Evolutionary conservation across 1,284 basidiomycete genomes (phyloP), one percentile per base, ranked within the genome.

Genomic region (Acaromyces ingoldii): DNA sequence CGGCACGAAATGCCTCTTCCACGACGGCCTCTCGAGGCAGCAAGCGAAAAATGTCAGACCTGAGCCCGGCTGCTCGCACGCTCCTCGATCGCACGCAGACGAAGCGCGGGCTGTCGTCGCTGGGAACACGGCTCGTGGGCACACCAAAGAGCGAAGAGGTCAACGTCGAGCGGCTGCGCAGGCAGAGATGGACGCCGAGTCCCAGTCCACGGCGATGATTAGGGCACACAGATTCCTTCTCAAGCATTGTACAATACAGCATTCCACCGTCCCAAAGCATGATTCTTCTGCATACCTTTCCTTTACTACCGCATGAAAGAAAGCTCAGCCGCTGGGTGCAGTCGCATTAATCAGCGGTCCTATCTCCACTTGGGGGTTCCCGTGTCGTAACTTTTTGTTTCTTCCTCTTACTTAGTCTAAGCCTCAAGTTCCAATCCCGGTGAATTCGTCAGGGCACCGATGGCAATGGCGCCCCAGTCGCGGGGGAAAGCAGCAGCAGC

Each of bases 21-120:
- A 26, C 26, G 13, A 5, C 30, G 45, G 6, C 9, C 25, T 4
- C 26, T 22, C 19, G 28, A 9, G 34, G 9, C 24, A 34, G 33
- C 34, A 21, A 13, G 13, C 19, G 17, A 22, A 43, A 21, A 48
- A 15, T 34, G 15, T n/a, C n/a, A n/a, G 44, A 38, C 34, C 22
- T 22, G 21, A 48, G 4, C 17, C 62, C 62, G 4, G 62, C 62
- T 1, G 60, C 49, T 0, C 52, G 42, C 22, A 49, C 47, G 15
- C 41, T 64, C 41, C 46, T 64, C 9, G 57, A 59, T 21, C 45
- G 60, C 24, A 59, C 53, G 4, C 52, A 51, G 19, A 26, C 21
- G 38, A 7, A 40, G 38, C 17, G 28, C 17, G 9, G 38, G 38
- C 7, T 40, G 7, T 9, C 9, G 13, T 40, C 38, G 9, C 38